Evolutionary conservation across 2,329 filamentous ascomycete genomes (phyloP), one percentile per base, ranked within the genome.

Genomic region (Tolypocladium capitatum): DNA sequence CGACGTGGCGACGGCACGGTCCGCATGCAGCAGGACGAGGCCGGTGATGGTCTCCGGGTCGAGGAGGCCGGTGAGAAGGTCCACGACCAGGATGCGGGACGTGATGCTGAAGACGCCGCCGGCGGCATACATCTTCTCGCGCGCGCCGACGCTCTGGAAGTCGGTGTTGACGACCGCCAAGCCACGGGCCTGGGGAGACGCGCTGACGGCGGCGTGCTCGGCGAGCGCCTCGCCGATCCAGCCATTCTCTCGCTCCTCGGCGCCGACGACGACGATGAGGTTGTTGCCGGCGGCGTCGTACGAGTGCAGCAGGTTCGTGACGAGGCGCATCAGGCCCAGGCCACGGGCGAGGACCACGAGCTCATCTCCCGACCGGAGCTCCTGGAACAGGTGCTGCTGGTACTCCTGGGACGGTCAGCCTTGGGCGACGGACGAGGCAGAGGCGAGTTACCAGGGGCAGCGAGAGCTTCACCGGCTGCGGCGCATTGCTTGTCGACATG

Each of bases 201-300:
- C 83, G 70, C 88, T 96, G 62, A 95, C 81, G 52, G 88, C 89
- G 61, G 90, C 90, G 69, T 97, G 90, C 68, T 98, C 92, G 24
- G 92, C 92, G 61, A 98, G 72, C 30, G 89, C 87, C 70, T 97
- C 92, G 55, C 92, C 92, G 51, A 98, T 89, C 90, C 91, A 97
- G 48, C 84, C 83, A 78, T 96, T 96, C 62, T 98, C 92, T 50
- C 86, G 81, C 32, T 96, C 89, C 51, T 92, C 86, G 33, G 92
- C 90, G 10, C 89, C 90, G 38, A 97, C 81, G 20, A 98, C 69
- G 41, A 98, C 73, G 44, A 98, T 83, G 47, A 98, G 72, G 60
- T 94, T 97, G 67, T 92, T 94, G 14, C 92, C 92, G 4, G 88
- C 88, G 1, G 89, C 90, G 75, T 98, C 92, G 68, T 96, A 96